Evolutionary conservation across 805 yeast species (phyloP), one percentile per base, ranked within the genome.

Genomic region (Scheffersomyces ergatensis): DNA sequence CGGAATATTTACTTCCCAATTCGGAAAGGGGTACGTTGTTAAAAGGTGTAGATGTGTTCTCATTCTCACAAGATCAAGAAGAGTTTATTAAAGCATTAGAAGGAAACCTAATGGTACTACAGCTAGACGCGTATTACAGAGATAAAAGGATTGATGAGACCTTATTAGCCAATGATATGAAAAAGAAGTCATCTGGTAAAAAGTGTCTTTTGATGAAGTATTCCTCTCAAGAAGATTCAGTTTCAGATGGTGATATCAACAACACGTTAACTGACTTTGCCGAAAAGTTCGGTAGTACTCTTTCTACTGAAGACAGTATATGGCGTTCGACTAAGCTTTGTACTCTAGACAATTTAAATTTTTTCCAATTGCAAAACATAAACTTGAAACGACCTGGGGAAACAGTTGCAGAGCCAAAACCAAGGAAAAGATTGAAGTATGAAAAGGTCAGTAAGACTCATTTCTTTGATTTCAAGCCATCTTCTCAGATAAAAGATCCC

Each of bases 381-480:
- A 38, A 30, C 21, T 14, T 23, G 34, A 30, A 31, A n/a, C 43
- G 29, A 4, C 38, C 38, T 16, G 32, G 19, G 8, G 33, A 36
- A 14, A 17, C 30, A 26, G 27, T 34, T 45, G 37, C 34, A 26
- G 39, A 16, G 14, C 19, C 37, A 31, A 47, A 41, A 17, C 40
- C 53, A 23, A 46, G 66, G 23, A 64, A 63, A 38, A 49, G 71
- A 45, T 50, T 64, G 29, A 63, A 55, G 36, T 54, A 61, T 27
- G 63, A 64, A 40, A 55, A 57, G 31, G 66, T 62, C 2, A 58
- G 54, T 36, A 62, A 57, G 14, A 52, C 65, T 26, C 64, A 64
- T 34, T 67, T 67, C 38, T 64, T 67, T 38, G 64, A 62, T 41
- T 60, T 66, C 27, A 39, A 27, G 3, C 26, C 40, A 12, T 38